A percentile compares a stretch with the other conserved stretches of the same genome.
phyloP scores from a whole-genome alignment of 495 filamentous ascomycete species.

The Penicillium verhagenii region DNA sequence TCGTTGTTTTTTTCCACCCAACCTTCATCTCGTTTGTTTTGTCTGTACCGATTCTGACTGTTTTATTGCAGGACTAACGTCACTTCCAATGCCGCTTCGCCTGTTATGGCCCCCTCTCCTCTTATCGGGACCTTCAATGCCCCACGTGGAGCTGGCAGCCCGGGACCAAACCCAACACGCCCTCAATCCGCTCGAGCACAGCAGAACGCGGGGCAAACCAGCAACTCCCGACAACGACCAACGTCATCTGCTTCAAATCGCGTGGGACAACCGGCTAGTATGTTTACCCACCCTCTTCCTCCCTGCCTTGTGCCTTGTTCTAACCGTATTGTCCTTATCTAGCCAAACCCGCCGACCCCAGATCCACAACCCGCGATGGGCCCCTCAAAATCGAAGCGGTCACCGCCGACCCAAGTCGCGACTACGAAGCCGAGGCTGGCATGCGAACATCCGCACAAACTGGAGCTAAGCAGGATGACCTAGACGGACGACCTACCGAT shows the following conservation, averaged over 20 bases:
- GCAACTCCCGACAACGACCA: constrained; percentile 56
- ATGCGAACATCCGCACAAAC: constrained; percentile 33
- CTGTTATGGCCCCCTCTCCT: constrained; percentile 71
- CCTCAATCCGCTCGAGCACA: constrained; percentile 66
- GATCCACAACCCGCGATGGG: constrained; percentile 31
- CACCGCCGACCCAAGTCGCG: constrained; percentile 27
- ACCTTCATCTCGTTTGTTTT: background rate
- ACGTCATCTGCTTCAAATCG: constrained; percentile 60
- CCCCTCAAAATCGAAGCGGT: constrained; percentile 29
- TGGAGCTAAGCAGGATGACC: constrained; percentile 32
- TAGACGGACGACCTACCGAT: constrained; percentile 30
- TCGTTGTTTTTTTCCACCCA: too few relatives aligned
- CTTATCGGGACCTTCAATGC: constrained; percentile 59
- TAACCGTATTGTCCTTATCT: background rate
- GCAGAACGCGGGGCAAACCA: constrained; percentile 61
- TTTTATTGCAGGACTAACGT: constrained; percentile 44
- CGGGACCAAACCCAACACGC: constrained; percentile 41
- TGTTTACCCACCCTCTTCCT: background rate
- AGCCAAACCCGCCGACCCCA: constrained; percentile 40
- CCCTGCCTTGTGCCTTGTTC: constrained; percentile 20
- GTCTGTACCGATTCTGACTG: constrained; percentile 7
- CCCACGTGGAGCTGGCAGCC: constrained; percentile 48
- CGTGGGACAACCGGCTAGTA: constrained; percentile 15
- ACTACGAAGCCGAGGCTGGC: constrained; percentile 23
- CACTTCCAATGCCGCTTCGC: constrained; percentile 57